Evolutionary conservation across 305 asterid genomes (phyloP), one percentile per base, ranked within the genome.

Genomic region (Lippia alba): DNA sequence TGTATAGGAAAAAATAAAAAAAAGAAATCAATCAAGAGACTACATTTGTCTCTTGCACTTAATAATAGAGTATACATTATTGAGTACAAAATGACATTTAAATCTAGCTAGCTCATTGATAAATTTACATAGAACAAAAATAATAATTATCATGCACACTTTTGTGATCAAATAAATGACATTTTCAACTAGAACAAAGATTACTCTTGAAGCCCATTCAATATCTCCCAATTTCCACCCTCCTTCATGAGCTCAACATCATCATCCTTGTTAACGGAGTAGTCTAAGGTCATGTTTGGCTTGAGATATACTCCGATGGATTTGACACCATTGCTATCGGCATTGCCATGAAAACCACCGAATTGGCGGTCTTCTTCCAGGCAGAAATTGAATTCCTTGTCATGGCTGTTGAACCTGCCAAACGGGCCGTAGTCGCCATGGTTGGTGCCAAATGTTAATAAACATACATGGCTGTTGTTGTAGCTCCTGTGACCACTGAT

Each of bases 371-470:
- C 73, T 12, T 65, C 57, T 17, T 77, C 84, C 0, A 80, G 57
- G 12, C 16, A 57, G 70, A 69, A 74, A 5, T 9, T 0, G 57
- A 69, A 76, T 39, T 66, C 76, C 19, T 64, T 46, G 41, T 54
- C 66, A 9, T 12, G 4, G 12, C 41, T 3, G 16, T 3, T 3
- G 9, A 49, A 51, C 5, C 14, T 18, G 14, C 79, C 81, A 48
- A 65, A 76, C n/a, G 79, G 81, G n/a, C 84, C 84, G 20, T 69
- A 61, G 10, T 64, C 45, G 12, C 73, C 65, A 10, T 11, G 18
- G 46, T 80, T 76, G 8, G 79, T 80, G 56, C 74, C 67, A 15
- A 80, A 76, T 15, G 81, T 65, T 56, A 80, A 32, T 5, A 79
- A 80, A 33, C 63, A 12, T 8, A 73, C 5, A n/a, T 55, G 59